A percentile compares a stretch with the other conserved stretches of the same genome.
phyloP scores from a whole-genome alignment of 306 rosid species.

The Vachellia pachyceras region DNA sequence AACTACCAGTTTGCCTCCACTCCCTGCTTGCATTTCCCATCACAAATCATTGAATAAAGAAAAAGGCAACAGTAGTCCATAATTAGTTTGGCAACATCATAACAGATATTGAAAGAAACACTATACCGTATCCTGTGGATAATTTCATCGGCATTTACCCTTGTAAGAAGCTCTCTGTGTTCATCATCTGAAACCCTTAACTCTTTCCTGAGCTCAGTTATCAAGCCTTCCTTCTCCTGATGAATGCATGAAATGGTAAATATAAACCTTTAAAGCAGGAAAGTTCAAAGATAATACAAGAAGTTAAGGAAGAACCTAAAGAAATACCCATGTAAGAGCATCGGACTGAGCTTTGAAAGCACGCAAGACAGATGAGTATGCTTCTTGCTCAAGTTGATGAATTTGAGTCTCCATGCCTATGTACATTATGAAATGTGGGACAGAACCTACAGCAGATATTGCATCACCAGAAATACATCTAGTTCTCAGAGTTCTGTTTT shows the following conservation, averaged over 20 bases:
- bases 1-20: conserved; percentile 82
- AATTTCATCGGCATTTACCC: conserved; percentile 90
- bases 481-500: conserved; percentile 57
- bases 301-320: conserved; percentile 19
- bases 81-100: conserved; percentile 9
- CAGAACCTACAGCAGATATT: conserved; percentile 64
- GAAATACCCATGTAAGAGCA: conserved; percentile 76
- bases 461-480: conserved; percentile 50
- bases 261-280: conserved; percentile 28
- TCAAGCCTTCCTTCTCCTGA: conserved; percentile 96
- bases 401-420: conserved; percentile 86
- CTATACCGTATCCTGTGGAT: conserved; percentile 67
- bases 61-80: neutral
- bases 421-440: conserved; percentile 42
- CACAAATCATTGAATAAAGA: conserved; percentile 35
- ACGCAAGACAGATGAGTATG: conserved; percentile 89
- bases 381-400: conserved; percentile 93
- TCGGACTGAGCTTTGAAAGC: conserved; percentile 98
- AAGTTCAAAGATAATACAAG: conserved; percentile 1
- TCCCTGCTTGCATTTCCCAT: conserved; percentile 63
- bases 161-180: conserved; percentile 84
- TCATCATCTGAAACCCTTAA: conserved; percentile 97
- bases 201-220: conserved; percentile 97
- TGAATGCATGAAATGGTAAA: conserved; percentile 31
- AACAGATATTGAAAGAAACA: conserved; percentile 28